Evolutionary conservation across 2,329 filamentous ascomycete genomes (phyloP), one percentile per base, ranked within the genome.

Genomic region (Fusarium guadeloupense): DNA sequence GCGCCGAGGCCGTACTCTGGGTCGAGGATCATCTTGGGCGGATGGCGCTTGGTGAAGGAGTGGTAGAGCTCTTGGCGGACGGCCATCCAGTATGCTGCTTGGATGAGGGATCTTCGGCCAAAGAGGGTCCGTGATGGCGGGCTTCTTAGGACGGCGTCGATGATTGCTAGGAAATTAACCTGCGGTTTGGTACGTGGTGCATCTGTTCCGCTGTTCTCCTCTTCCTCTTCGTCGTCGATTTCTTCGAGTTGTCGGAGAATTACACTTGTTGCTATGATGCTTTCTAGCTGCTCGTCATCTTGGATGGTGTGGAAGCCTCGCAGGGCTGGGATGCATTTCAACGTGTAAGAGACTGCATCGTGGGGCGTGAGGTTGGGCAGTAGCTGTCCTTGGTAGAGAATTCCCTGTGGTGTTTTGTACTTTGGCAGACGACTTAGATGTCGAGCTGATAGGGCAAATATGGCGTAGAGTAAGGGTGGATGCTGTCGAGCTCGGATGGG

Each of bases 1-100:
- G 76, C 73, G 3, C 67, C 70, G 5, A 71, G 67, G 40, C 75
- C 76, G 19, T 75, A 71, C 9, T 74, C 74, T 0, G 71, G 65
- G 2, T 72, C 71, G 0, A 77, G 68, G 4, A 73, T 69, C 34
- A 78, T 71, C 58, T 78, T 75, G 0, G 76, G 76, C 1, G 76
- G 69, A 10, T 78, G 73, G 8, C 70, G 67, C 26, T 74, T 71
- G 3, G 75, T 78, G 31, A 78, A 76, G 0, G 76, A 77, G 42
- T 78, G 75, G 51, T 76, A 78, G 5, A 78, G 76, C 35, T 78
- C 76, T 46, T 78, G 76, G 23, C 76, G 49, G 17, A 78, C 67
- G 3, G 76, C 76, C 70, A 78, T 77, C 76, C 76, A 78, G 48
- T 78, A 78, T 7, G 76, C 71, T 1, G 76, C 76, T 35, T 76